phyloP scores from a whole-genome alignment of 495 filamentous ascomycete species.

The Sabuloglossum arenarium region DNA sequence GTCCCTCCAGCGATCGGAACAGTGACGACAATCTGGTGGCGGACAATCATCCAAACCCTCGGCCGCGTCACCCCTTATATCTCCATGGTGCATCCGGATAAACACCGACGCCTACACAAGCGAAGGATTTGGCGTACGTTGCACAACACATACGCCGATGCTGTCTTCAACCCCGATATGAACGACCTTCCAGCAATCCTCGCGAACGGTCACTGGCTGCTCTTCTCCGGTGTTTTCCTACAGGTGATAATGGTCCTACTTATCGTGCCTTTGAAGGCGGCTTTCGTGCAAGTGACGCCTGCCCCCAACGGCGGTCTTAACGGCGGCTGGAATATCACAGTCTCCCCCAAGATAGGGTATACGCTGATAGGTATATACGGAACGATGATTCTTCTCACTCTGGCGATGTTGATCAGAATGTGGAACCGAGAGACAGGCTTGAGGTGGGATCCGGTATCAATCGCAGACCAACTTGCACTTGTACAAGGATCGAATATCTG shows the following conservation, averaged over 20 bases:
- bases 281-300: too few species aligned
- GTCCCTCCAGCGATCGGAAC: not conserved
- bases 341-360: not conserved
- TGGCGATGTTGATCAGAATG: not conserved
- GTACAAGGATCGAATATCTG: conserved; percentile 64
- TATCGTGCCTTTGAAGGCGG: not conserved
- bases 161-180: not conserved
- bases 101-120: too few species aligned
- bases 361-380: not conserved
- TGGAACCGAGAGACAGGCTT: conserved; percentile 34
- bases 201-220: too few species aligned
- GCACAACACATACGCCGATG: not conserved
- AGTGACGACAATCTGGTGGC: not conserved
- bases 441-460: conserved; percentile 62
- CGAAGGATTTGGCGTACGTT: not conserved
- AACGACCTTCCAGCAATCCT: not conserved
- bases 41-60: not conserved
- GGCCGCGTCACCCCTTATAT: not conserved
- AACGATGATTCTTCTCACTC: not conserved
- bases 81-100: too few species aligned
- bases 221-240: too few species aligned
- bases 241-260: too few species aligned
- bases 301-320: not conserved
- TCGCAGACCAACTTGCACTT: conserved; percentile 56
- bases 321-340: not conserved